Evolutionary conservation across 2,329 filamentous ascomycete genomes (phyloP), one percentile per base, ranked within the genome.

Genomic region (Colletotrichum sublineola): DNA sequence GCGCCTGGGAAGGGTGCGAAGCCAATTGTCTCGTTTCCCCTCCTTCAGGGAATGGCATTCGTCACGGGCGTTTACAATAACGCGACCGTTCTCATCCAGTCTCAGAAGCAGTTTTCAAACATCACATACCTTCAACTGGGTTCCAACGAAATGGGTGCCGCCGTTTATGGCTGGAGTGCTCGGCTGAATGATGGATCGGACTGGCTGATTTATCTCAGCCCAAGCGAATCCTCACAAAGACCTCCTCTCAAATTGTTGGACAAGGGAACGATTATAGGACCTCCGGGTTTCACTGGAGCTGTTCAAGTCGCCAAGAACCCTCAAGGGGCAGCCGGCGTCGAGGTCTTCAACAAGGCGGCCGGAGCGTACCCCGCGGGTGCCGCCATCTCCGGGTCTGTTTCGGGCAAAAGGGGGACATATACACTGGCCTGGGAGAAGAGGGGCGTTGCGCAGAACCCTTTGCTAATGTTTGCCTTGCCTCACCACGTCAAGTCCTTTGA

Each of bases 251-350:
- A 12, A 1, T 53, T 72, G 53, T 24, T 20, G 0, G 44, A 64
- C 20, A 64, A 60, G 1, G 24, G 53, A 4, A 68, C 65, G 2
- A 29, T 72, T 14, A 6, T 55, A 4, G 69, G 69, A 1, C 66
- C 69, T 12, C 1, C 11, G 0, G 44, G 29, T 2, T 97, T 94
- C 81, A 87, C 86, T 57, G 94, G 94, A 11, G 87, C 87, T 0
- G 88, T 97, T n/a, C 94, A 97, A 77, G 84, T 96, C n/a, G 90
- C 93, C 1, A 96, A 95, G 79, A 88, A 92, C 57, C 89, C 91
- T 3, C 50, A 46, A 81, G 83, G 38, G 82, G 83, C 50, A 86
- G 86, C 20, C 2, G 71, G 66, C 0, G 92, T 94, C 79, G 81
- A 82, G 0, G 78, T 92, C 4, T 94, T 93, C 77, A 94, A 96